Conservation (phyloP, 805 yeast species). For the Sungouiella thailandica region DNA sequence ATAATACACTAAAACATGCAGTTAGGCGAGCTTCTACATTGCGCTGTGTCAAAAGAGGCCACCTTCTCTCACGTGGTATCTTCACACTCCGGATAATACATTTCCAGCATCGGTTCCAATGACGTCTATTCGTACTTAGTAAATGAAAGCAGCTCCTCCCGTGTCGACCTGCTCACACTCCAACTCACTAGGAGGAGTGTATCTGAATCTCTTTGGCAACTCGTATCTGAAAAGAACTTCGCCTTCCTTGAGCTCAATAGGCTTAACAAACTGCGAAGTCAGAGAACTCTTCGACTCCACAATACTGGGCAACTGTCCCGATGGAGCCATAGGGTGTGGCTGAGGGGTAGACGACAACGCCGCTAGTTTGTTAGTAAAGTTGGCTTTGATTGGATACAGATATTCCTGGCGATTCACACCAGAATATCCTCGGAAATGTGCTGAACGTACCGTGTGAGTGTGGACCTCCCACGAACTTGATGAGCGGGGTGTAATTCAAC, state of each 20-base stretch:
- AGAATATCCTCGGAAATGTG: no score
- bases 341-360: conserved; percentile 12
- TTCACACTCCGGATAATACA: no score
- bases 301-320: conserved; percentile 37
- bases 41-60: no score
- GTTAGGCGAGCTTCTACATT: no score
- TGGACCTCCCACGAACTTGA: conserved; percentile 84
- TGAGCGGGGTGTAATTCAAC: conserved; percentile 57
- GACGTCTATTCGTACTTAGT: no score
- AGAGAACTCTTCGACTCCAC: no score
- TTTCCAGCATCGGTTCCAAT: no score
- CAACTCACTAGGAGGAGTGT: conserved; percentile 50
- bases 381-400: background rate
- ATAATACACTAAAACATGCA: no score
- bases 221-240: conserved; percentile 52
- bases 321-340: conserved; percentile 38
- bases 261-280: conserved; percentile 23
- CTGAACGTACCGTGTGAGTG: conserved; percentile 31
- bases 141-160: conserved; percentile 75
- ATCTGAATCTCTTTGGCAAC: conserved; percentile 73
- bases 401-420: no score
- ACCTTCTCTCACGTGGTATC: no score
- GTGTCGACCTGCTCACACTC: conserved; percentile 75
- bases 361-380: conserved; percentile 1
- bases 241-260: conserved; percentile 38